Conservation (phyloP, 305 asterid species). For the Caryopteris hybrid region DNA sequence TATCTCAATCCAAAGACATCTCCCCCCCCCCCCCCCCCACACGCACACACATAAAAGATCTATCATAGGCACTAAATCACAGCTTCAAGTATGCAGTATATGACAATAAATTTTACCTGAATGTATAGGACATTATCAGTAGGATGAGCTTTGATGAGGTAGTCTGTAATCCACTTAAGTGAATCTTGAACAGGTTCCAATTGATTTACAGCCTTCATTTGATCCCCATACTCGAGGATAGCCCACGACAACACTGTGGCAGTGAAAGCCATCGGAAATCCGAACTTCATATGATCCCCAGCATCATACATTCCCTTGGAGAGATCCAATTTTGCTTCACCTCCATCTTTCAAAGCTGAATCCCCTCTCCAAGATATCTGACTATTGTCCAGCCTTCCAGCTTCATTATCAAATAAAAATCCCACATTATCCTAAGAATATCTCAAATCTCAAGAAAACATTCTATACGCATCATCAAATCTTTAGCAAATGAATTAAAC, state of each 20-base stretch:
- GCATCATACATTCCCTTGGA: conserved; percentile 96
- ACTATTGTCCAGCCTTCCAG: conserved; percentile 71
- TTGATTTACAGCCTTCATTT: conserved; percentile 64
- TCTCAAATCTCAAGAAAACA: background rate
- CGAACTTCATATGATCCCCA: conserved; percentile 92
- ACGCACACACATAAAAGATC: too few relatives aligned
- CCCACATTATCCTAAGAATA: conserved; percentile 11
- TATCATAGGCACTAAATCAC: too few relatives aligned
- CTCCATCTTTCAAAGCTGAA: conserved; percentile 79
- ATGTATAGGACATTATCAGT: conserved; percentile 65
- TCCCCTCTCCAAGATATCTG: conserved; percentile 83
- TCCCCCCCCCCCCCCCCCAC: too few relatives aligned
- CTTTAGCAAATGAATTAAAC: background rate
- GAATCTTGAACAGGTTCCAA: conserved; percentile 66
- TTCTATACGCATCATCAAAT: too few relatives aligned
- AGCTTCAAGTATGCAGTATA: too few relatives aligned
- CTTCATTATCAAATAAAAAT: conserved; percentile 38
- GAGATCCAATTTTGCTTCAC: conserved; percentile 69
- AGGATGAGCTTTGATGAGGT: conserved; percentile 75
- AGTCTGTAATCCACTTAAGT: conserved; percentile 86
- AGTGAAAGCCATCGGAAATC: conserved; percentile 93
- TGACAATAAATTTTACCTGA: conserved; percentile 46
- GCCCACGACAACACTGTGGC: conserved; percentile 92
- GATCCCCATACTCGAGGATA: conserved; percentile 93
- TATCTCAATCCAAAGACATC: too few relatives aligned